A percentile compares a stretch with the other conserved stretches of the same genome.
phyloP scores from a whole-genome alignment of 768 basidiomycete genomes.

The Boletus rufocinnamomeus region DNA sequence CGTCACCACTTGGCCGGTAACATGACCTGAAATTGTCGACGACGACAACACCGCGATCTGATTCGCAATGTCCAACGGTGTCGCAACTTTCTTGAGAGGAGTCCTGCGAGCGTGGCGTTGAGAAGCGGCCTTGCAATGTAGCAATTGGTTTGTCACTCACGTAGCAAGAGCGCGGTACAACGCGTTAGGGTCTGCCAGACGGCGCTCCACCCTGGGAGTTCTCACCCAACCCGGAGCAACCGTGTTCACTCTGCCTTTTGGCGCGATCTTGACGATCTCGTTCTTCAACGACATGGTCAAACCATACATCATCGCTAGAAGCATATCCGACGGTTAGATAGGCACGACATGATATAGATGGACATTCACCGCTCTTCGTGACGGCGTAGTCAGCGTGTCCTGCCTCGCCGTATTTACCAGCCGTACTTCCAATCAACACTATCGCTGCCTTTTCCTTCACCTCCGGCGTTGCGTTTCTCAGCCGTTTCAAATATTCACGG shows the following conservation, averaged over 20 bases:
- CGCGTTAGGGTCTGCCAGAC: slow-evolving; percentile 54
- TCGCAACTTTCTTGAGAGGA: slow-evolving; percentile 68
- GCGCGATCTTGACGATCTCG: slow-evolving; percentile 77
- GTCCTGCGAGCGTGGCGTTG: slow-evolving; percentile 42
- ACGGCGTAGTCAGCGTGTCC: slow-evolving; percentile 68
- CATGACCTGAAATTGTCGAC: slow-evolving; percentile 62
- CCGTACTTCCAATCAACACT: slow-evolving; percentile 67
- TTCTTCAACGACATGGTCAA: slow-evolving; percentile 70
- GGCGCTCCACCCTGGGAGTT: slow-evolving; percentile 62
- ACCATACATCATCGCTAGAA: slow-evolving; percentile 72
- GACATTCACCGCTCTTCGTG: slow-evolving; percentile 59
- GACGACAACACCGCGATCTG: slow-evolving; percentile 67
- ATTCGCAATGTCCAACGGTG: slow-evolving; percentile 61
- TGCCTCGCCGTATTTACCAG: slow-evolving; percentile 73
- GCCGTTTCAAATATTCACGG: slow-evolving; percentile 55
- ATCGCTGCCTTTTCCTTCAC: slow-evolving; percentile 58
- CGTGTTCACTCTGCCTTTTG: slow-evolving; percentile 67
- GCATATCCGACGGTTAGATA: not conserved
- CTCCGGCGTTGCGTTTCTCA: slow-evolving; percentile 41
- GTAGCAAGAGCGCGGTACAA: slow-evolving; percentile 65
- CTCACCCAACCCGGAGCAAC: slow-evolving; percentile 70
- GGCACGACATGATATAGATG: not conserved
- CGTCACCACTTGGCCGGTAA: slow-evolving; percentile 71
- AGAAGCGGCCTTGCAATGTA: not conserved
- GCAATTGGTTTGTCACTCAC: slow-evolving; percentile 40